Conservation (phyloP, 805 yeast genomes). For the Hanseniaspora pseudoguilliermondii region DNA sequence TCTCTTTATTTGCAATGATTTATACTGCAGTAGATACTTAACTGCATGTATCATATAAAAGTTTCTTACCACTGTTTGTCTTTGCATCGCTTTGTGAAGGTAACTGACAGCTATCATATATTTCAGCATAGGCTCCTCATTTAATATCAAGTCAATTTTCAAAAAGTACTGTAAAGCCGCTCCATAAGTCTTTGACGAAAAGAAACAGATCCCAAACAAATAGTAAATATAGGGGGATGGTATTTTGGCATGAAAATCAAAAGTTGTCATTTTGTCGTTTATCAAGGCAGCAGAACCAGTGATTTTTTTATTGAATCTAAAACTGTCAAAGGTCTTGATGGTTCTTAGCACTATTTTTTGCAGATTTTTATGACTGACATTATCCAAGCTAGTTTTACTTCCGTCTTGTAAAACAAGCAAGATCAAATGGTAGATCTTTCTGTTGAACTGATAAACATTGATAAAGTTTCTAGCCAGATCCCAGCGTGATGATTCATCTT, state of each 20-base stretch:
- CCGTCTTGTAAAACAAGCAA: slow-evolving; percentile 47
- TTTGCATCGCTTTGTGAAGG: slow-evolving; percentile 81
- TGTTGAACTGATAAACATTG: slow-evolving; percentile 62
- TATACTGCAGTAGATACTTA: slow-evolving; percentile 62
- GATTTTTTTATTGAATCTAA: slow-evolving; percentile 40
- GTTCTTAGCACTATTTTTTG: slow-evolving; percentile 86
- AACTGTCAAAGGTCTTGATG: slow-evolving; percentile 73
- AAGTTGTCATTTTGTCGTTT: slow-evolving; percentile 33
- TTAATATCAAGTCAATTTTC: slow-evolving; percentile 53
- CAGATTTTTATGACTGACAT: slow-evolving; percentile 64
- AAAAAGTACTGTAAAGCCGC: slow-evolving; percentile 70
- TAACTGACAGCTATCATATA: slow-evolving; percentile 67
- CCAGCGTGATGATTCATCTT: slow-evolving; percentile 43
- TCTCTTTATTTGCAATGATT: slow-evolving; percentile 34
- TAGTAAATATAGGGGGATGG: slow-evolving; percentile 58
- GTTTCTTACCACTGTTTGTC: slow-evolving; percentile 76
- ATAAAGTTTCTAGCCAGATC: slow-evolving; percentile 50
- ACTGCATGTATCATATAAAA: slow-evolving; percentile 79
- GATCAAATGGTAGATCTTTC: slow-evolving; percentile 53
- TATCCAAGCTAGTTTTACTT: slow-evolving; percentile 45
- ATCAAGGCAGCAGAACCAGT: slow-evolving; percentile 69
- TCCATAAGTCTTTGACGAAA: slow-evolving; percentile 68
- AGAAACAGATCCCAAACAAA: slow-evolving; percentile 68
- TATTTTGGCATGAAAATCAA: slow-evolving; percentile 27
- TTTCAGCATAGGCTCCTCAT: slow-evolving; percentile 67